A percentile compares a stretch with the other conserved stretches of the same genome.
Evolutionary conservation across 257 asterid genomes (phyloP).

Genomic region (Solanum chmielewskii): DNA sequence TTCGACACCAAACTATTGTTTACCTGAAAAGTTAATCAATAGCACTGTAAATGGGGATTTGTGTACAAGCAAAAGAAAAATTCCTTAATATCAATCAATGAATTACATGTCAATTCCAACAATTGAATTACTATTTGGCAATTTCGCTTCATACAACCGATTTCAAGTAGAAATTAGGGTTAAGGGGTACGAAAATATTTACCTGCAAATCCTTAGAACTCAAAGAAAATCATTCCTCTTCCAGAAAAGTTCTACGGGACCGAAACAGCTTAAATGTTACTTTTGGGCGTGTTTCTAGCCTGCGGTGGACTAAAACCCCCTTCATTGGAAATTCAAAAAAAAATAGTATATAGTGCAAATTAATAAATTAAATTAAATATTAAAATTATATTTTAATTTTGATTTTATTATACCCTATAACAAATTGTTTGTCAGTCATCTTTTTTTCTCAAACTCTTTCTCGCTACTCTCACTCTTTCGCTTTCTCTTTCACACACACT

Average conservation of each 20-base stretch:
- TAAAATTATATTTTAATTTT: too few relatives aligned
- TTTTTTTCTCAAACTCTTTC: too few relatives aligned
- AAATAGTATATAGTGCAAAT: rapidly evolving
- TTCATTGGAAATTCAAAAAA: neutral
- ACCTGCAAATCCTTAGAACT: neutral
- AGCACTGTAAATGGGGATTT: neutral
- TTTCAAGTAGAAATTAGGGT: neutral
- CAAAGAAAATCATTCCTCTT: neutral
- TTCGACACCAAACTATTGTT: neutral
- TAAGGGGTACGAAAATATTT: neutral
- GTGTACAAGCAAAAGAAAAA: neutral
- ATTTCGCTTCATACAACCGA: neutral
- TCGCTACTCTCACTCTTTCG: too few relatives aligned
- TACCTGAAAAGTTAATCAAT: neutral
- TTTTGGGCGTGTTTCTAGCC: neutral
- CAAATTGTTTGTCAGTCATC: too few relatives aligned
- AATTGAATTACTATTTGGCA: neutral
- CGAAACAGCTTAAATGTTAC: neutral
- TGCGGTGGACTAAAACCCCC: neutral
- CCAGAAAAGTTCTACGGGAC: neutral
- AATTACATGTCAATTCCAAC: neutral
- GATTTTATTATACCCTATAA: too few relatives aligned
- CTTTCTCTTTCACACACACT: too few relatives aligned
- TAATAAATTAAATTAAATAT: too few relatives aligned
- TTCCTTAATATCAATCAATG: neutral